These are phyloP conservation scores for Sporothrix sp. DNA, from an alignment of 2,329 filamentous ascomycete genomes.

Conservation along the genomic window DNA sequence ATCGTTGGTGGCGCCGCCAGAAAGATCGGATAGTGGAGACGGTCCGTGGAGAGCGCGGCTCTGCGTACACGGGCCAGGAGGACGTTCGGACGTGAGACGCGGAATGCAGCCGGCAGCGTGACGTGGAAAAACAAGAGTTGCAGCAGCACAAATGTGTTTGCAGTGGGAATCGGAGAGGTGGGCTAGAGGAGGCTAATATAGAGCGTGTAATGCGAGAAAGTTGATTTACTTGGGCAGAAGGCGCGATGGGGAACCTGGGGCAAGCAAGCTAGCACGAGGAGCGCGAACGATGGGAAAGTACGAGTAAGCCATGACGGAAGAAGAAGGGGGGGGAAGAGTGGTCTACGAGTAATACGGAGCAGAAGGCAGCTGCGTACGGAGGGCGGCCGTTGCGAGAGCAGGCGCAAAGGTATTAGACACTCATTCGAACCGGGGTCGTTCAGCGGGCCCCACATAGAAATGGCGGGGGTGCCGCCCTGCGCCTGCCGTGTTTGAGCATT, in stretches of 20 bases:
- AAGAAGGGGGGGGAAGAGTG: too few relatives aligned
- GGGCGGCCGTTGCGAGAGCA: too few relatives aligned
- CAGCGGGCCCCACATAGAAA: slow-evolving; percentile 2
- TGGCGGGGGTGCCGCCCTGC: neutral
- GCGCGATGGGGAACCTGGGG: slow-evolving; percentile 1
- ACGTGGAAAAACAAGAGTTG: too few relatives aligned
- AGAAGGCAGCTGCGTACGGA: neutral
- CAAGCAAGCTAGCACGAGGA: neutral
- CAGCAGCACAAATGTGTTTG: too few relatives aligned
- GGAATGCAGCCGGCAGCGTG: too few relatives aligned
- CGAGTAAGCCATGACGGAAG: neutral
- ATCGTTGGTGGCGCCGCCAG: neutral
- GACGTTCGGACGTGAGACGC: too few relatives aligned
- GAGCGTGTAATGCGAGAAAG: neutral
- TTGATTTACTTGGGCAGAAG: slow-evolving; percentile 1
- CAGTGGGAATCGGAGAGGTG: neutral
- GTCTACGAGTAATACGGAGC: too few relatives aligned
- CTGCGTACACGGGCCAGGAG: neutral
- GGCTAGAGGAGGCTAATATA: slow-evolving; percentile 6
- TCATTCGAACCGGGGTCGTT: too few relatives aligned
- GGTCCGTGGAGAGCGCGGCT: neutral
- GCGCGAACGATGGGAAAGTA: neutral
- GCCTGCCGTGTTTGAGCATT: too few relatives aligned
- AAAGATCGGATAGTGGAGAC: neutral
- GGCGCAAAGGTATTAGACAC: neutral